Base-by-base conservation (phyloP, 352 stramenopile genomes). In the Peronosclerospora sorghi region DNA sequence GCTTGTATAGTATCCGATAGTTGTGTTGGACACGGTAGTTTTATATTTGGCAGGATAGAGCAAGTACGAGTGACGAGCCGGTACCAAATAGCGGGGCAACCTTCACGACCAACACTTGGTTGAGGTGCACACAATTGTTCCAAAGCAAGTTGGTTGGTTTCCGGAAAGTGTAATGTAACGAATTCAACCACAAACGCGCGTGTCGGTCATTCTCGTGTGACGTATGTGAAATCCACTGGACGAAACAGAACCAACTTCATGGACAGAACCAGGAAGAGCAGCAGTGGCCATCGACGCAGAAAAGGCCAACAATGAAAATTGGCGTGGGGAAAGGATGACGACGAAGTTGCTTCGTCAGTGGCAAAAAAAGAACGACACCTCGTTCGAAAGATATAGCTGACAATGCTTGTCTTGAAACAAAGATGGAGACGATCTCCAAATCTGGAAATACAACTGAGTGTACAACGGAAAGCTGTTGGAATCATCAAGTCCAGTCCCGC, bases 251-350 rank as follows among this genome's bases (percentile, higher is more conserved):
- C 27, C 45, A 21, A 50, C 32, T 14, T 40, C 26, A 36, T 44
- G 35, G 2, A 38, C 35, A 8, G 40, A 38, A 27, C 21, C 43
- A n/a, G 28, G 14, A 13, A 14, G 32, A 17, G 35, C n/a, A 7
- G 15, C 27, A 17, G 32, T 42, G n/a, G 20, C 27, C 12, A 35
- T 27, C 4, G 51, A 39, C 8, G 47, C 32, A 12, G 27, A 55
- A 56, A 20, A 32, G 34, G 26, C 38, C 13, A 45, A 18, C 23
- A 45, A 61, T 15, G n/a, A n/a, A 59, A 80, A n/a, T 75, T 81
- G 51, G 60, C 39, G 30, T 79, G 66, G 71, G 60, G 45, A 2
- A 65, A 69, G 18, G 60, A 70, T n/a, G 65, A 76, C 4, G 51
- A 65, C 21, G 48, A 41, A 2, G 36, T 62, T 34, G 50, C 41